Percentiles rank a stretch among this genome's conserved stretches.
These are phyloP conservation scores for Plasmodium coatneyi DNA, from an alignment of 169 alveolate genomes.

Conservation along the genomic window DNA sequence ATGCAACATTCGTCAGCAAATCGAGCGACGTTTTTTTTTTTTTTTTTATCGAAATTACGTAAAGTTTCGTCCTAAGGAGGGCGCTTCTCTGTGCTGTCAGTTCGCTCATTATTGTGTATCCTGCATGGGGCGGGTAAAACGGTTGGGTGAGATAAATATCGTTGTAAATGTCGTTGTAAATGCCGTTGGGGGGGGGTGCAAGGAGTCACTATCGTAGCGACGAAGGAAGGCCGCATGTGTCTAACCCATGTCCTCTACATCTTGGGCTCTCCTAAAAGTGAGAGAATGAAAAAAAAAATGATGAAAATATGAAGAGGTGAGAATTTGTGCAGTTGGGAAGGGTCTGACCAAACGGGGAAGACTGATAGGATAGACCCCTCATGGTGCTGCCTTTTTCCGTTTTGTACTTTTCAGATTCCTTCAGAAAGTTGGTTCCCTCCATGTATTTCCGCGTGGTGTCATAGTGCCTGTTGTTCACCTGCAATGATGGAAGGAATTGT, in stretches of 20 bases:
- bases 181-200: neutral
- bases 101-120: constrained; percentile 72
- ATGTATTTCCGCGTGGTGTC: constrained; percentile 39
- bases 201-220: neutral
- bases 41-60: constrained; percentile 6
- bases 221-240: neutral
- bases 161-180: too few relatives aligned
- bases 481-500: neutral
- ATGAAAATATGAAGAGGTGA: neutral
- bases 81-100: constrained; percentile 55
- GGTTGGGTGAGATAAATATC: neutral
- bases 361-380: neutral
- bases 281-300: neutral
- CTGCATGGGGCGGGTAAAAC: neutral
- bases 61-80: constrained; percentile 44
- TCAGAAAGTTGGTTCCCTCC: constrained; percentile 53
- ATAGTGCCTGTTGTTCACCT: constrained; percentile 23
- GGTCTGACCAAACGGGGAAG: neutral
- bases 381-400: neutral
- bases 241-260: constrained; percentile 70
- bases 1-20: neutral
- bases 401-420: constrained; percentile 64
- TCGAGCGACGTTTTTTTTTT: too few relatives aligned
- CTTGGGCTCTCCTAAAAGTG: constrained; percentile 73
- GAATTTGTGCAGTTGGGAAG: neutral